Base-by-base conservation (phyloP, 1,284 basidiomycete species). In the Earliella scabrosa region DNA sequence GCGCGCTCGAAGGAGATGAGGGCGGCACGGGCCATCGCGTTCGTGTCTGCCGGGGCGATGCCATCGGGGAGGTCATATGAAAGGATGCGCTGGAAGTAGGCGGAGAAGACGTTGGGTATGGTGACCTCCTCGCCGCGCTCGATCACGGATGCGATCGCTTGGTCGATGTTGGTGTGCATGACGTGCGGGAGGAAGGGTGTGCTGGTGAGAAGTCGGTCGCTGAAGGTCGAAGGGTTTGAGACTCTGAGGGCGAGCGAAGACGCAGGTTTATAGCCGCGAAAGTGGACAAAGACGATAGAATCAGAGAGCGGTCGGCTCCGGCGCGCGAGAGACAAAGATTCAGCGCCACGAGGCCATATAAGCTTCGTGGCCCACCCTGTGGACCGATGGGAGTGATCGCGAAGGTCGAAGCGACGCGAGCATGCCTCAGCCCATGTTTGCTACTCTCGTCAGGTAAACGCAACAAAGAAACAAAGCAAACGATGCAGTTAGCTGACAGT, bases 31-130 rank as follows among this genome's bases (percentile, higher is more conserved):
- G 55, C 55, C 46, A 59, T 21, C 9, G 54, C 46, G 50, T 52
- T 36, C 34, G 46, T 32, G 27, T 54, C 54, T 6, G 44, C 18
- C 18, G 50, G 43, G 16, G 54, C 20, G 11, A 23, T 14, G 48
- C 40, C 46, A 24, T 55, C 48, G 21, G 50, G 48, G 11, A 45
- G 21, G 18, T 52, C 47, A 45, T 41, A 47, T n/a, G 44, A 35
- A 16, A 52, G 29, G 48, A 63, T 9, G 45, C 41, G 43, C 21
- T 63, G 53, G 31, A 63, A 52, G 56, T 63, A 63, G 36, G 52
- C 56, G 20, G 61, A 47, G 48, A 63, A 54, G 53, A 63, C 61
- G 56, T 60, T 63, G 50, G 61, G 56, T 36, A 63, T 50, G 51
- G 40, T 57, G 34, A 60, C 40, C 45, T 50, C 45, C 48, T 63